Conservation (phyloP, 176 grass and related monocot species). For the Triticum monococcum region DNA sequence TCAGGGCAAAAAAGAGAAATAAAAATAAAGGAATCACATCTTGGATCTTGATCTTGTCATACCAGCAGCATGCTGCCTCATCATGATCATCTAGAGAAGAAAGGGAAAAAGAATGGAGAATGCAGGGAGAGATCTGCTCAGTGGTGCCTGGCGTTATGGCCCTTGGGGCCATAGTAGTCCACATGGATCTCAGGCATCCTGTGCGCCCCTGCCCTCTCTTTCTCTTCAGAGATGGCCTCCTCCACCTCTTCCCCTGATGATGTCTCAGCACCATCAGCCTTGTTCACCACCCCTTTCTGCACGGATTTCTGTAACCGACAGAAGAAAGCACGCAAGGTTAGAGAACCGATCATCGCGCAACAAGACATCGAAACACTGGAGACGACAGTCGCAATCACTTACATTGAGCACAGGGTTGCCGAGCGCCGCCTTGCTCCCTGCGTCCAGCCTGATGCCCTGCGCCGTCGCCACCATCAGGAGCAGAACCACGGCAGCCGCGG, state of each 20-base stretch:
- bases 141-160: slow-evolving; percentile 62
- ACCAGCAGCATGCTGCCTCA: neutral
- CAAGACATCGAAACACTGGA: no score
- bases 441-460: slow-evolving; percentile 59
- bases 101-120: neutral
- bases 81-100: slow-evolving; percentile 8
- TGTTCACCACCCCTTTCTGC: neutral
- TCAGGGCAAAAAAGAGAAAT: neutral
- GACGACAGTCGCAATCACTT: slow-evolving; percentile 4
- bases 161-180: slow-evolving; percentile 73
- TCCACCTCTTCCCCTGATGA: no score
- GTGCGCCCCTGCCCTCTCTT: slow-evolving; percentile 17
- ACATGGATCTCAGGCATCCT: slow-evolving; percentile 59
- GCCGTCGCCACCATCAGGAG: slow-evolving; percentile 29
- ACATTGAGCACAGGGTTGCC: slow-evolving; percentile 37
- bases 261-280: no score
- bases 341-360: no score
- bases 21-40: slow-evolving; percentile 45
- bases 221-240: no score
- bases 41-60: neutral
- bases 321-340: no score
- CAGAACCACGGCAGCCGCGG: slow-evolving; percentile 7
- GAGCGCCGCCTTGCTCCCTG: slow-evolving; percentile 38
- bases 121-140: neutral
- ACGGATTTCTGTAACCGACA: neutral